Evolutionary conservation across 2,329 filamentous ascomycete species (phyloP), one percentile per base, ranked within the genome.

Genomic region (Ophiostoma fasciatum): DNA sequence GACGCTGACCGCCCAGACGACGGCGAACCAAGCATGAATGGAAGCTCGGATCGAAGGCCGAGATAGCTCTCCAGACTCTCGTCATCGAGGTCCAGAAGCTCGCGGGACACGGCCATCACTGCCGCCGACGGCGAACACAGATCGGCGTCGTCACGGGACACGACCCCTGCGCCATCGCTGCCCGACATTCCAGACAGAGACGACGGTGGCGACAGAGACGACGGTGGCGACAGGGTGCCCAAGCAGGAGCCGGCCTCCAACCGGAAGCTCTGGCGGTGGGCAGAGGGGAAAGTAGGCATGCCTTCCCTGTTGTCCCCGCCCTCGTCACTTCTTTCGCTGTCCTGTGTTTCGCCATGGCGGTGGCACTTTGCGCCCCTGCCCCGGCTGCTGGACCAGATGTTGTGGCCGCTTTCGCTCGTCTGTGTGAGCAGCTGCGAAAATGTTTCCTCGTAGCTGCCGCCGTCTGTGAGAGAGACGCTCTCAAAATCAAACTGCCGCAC

Each of bases 401-500:
- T 54, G 36, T 50, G 50, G 27, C 44, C 55, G 43, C 46, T 59
- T 43, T 53, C 62, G 48, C 51, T 60, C 43, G 48, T 57, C 43
- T 61, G 53, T 50, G 63, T 49, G 49, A 69, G 73, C 38, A 92
- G 60, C 2, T 81, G 79, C 27, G 74, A 71, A n/a, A 93, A 67
- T 0, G 82, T 83, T 21, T 85, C 78, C 40, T 90, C 79, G 83
- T 83, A 93, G 39, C 65, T 78, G 20, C 80, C 83, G 23, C 63
- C 63, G 41, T 71, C 67, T 34, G 74, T 66, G 29, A 93, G 66
- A 21, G 69, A 63, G 14, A 87, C 75, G 43, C 82, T 76, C 51
- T 85, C 76, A 53, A 92, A 84, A 52, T 84, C 77, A 50, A 88
- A 83, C 50, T 88, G 79, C 44, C 70, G 66, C 31, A 92, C 71